These are phyloP conservation scores for Lodderomyces oxycetoniae DNA, from an alignment of 1,139 yeast species.

Conservation along the genomic window DNA sequence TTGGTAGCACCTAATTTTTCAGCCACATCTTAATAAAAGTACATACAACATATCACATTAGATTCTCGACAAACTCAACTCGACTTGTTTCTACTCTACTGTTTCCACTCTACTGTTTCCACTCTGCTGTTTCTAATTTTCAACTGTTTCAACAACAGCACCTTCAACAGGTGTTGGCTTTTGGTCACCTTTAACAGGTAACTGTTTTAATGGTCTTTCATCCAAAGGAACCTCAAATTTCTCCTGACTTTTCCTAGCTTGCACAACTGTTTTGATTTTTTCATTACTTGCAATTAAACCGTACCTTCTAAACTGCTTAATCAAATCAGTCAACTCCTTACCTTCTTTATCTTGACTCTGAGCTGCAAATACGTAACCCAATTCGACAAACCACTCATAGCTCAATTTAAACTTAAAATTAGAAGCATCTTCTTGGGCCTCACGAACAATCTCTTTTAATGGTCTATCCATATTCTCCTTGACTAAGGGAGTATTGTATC, in stretches of 20 bases:
- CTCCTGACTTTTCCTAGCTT: conserved; percentile 28
- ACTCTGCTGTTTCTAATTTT: too few relatives aligned
- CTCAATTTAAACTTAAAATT: conserved; percentile 42
- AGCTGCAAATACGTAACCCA: conserved; percentile 44
- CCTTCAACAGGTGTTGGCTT: not conserved
- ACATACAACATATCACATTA: too few relatives aligned
- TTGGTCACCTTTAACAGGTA: conserved; percentile 1
- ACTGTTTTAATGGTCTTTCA: conserved; percentile 1
- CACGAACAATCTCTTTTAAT: conserved; percentile 16
- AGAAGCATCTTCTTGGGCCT: conserved; percentile 16
- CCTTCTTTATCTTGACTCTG: conserved; percentile 29
- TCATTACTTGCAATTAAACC: conserved; percentile 54
- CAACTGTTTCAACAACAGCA: conserved; percentile 5
- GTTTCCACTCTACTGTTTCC: too few relatives aligned
- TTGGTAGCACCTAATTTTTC: too few relatives aligned
- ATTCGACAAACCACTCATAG: conserved; percentile 50
- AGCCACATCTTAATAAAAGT: too few relatives aligned
- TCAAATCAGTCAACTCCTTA: conserved; percentile 32
- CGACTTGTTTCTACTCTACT: too few relatives aligned
- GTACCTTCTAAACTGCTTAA: conserved; percentile 55
- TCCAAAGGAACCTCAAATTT: not conserved
- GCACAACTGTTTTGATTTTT: conserved; percentile 35
- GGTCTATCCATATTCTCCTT: conserved; percentile 25
- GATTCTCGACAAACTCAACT: too few relatives aligned
- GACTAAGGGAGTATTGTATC: conserved; percentile 61